Percentiles rank a stretch among this genome's conserved stretches.
These are phyloP conservation scores for Cenococcum geophilum DNA, from an alignment of 495 filamentous ascomycete species.

Conservation along the genomic window DNA sequence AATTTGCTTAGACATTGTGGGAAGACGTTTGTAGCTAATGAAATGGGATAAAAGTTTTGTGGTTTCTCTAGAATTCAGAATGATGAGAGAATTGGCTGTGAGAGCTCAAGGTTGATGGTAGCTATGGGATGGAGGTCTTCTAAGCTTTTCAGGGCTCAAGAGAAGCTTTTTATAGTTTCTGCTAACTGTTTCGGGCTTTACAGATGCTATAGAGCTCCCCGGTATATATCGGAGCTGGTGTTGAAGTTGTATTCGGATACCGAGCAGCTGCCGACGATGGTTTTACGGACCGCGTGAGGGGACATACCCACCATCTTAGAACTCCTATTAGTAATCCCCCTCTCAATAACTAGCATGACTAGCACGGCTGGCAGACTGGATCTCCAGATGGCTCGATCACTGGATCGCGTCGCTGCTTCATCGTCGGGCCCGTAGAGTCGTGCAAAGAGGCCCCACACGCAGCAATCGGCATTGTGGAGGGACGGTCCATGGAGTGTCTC, in stretches of 20 bases:
- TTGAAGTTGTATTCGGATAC: neutral
- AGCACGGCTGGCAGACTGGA: too few relatives aligned
- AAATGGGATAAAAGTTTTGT: neutral
- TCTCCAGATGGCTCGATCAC: too few relatives aligned
- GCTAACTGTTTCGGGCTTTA: neutral
- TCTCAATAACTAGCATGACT: too few relatives aligned
- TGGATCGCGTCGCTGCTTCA: too few relatives aligned
- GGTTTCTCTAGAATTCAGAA: neutral
- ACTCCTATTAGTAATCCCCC: too few relatives aligned
- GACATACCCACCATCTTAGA: too few relatives aligned
- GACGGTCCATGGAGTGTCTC: too few relatives aligned
- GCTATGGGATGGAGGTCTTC: neutral
- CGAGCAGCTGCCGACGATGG: neutral
- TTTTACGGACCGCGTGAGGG: too few relatives aligned
- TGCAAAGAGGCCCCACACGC: constrained; percentile 3
- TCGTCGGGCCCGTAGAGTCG: neutral
- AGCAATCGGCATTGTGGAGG: too few relatives aligned
- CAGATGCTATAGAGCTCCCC: neutral
- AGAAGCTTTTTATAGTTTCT: neutral
- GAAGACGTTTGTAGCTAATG: constrained; percentile 4
- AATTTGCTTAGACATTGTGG: constrained; percentile 41
- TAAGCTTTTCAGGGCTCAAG: neutral
- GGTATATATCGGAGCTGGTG: neutral
- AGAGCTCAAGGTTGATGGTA: neutral
- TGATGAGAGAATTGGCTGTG: neutral